phyloP scores from a whole-genome alignment of 2,329 filamentous ascomycete genomes.

The Penicillium polonicum region DNA sequence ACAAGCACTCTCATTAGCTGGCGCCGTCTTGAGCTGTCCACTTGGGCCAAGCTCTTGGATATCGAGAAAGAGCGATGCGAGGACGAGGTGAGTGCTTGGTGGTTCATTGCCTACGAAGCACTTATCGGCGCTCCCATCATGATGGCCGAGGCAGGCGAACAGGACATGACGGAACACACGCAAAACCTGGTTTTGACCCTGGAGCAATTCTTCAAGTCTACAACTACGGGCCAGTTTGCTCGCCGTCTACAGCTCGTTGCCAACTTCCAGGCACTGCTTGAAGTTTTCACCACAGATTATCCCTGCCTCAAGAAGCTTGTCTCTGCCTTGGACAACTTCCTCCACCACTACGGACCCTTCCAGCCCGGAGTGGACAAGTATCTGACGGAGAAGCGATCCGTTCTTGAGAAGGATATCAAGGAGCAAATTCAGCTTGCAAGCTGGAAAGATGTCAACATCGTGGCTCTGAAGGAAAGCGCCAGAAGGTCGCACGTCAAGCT shows the following conservation, averaged over 20 bases:
- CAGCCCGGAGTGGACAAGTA: conserved; percentile 63
- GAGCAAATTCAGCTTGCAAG: conserved; percentile 90
- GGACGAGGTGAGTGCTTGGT: conserved; percentile 84
- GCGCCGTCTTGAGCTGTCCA: conserved; percentile 86
- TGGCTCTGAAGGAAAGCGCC: conserved; percentile 82
- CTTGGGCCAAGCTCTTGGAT: conserved; percentile 86
- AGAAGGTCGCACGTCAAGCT: conserved; percentile 87
- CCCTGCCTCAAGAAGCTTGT: conserved; percentile 58
- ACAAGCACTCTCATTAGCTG: conserved; percentile 81
- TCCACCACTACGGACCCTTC: conserved; percentile 72
- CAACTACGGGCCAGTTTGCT: conserved; percentile 77
- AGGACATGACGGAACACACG: conserved; percentile 63
- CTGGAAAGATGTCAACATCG: conserved; percentile 98
- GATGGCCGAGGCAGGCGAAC: conserved; percentile 58
- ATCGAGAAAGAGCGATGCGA: conserved; percentile 74
- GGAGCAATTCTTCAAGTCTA: conserved; percentile 73
- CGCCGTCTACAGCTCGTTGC: conserved; percentile 69
- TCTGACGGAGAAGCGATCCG: conserved; percentile 65
- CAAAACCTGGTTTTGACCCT: conserved; percentile 71
- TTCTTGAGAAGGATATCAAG: conserved; percentile 87
- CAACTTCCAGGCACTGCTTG: conserved; percentile 63
- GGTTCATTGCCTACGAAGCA: conserved; percentile 92
- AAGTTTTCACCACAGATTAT: conserved; percentile 60
- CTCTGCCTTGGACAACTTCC: conserved; percentile 71
- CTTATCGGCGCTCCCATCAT: conserved; percentile 73